Conservation (phyloP, 306 rosid genomes). For the Cicer cuneatum region DNA sequence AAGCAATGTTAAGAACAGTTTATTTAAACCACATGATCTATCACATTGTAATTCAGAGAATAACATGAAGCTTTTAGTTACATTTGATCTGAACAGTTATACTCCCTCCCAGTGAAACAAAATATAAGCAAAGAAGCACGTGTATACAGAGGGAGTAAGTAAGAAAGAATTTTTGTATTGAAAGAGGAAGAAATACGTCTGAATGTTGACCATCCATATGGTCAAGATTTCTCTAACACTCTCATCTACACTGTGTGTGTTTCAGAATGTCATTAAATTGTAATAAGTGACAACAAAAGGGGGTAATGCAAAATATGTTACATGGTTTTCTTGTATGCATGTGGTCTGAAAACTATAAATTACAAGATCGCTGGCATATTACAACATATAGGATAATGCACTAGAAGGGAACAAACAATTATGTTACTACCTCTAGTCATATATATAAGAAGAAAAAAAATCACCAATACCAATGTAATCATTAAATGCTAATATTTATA, state of each 20-base stretch:
- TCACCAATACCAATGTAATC: too few species aligned
- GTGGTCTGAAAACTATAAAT: slow-evolving; percentile 9
- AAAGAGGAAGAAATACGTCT: neutral
- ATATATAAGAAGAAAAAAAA: too few species aligned
- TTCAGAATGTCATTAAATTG: slow-evolving; percentile 20
- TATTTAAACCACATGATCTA: slow-evolving; percentile 32
- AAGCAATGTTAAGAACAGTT: slow-evolving; percentile 24
- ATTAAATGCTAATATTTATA: too few species aligned
- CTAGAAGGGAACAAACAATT: neutral
- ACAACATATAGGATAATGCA: slow-evolving; percentile 12
- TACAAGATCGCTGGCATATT: slow-evolving; percentile 29
- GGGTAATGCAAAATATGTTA: neutral
- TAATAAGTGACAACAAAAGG: slow-evolving; percentile 23
- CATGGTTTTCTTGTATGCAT: neutral
- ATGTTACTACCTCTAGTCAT: too few species aligned
- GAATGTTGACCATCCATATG: neutral
- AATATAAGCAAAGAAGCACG: too few species aligned
- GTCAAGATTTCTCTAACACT: neutral
- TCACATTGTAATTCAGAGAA: slow-evolving; percentile 31
- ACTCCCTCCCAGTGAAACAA: too few species aligned
- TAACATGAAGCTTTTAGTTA: slow-evolving; percentile 11
- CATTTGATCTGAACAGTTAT: slow-evolving; percentile 9
- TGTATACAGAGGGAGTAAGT: neutral
- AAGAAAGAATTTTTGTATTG: neutral
- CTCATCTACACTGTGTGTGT: neutral